A percentile compares a stretch with the other conserved stretches of the same genome.
These are phyloP conservation scores for Phytophthora uliginosa DNA, from an alignment of 352 stramenopile species.

Conservation along the genomic window DNA sequence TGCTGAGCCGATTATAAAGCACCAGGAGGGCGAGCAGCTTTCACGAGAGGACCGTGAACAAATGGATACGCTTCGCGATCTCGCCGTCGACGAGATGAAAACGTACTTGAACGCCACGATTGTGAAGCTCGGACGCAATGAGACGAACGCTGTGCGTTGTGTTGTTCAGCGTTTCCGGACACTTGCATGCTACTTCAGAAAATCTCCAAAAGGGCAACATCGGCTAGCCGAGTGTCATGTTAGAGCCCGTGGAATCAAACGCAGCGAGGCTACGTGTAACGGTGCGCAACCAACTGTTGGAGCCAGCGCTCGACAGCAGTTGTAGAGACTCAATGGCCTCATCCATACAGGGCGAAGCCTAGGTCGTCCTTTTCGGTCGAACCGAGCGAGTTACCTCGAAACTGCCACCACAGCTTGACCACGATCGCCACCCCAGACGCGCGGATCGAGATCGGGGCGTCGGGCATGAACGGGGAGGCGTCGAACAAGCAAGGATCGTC, in stretches of 20 bases:
- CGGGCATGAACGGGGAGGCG: too few relatives aligned
- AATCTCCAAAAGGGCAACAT: slow-evolving; percentile 20
- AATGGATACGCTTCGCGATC: slow-evolving; percentile 10
- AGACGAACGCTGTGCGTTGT: slow-evolving; percentile 5
- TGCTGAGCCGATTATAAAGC: background rate
- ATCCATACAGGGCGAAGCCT: background rate
- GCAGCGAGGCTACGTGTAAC: too few relatives aligned
- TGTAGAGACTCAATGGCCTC: background rate
- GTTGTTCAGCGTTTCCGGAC: slow-evolving; percentile 24
- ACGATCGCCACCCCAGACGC: background rate
- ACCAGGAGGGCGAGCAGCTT: slow-evolving; percentile 19
- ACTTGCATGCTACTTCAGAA: slow-evolving; percentile 23
- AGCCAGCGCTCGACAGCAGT: background rate
- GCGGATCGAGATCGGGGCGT: background rate
- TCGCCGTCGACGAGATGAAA: slow-evolving; percentile 18
- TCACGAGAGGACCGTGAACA: slow-evolving; percentile 2
- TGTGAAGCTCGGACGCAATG: background rate
- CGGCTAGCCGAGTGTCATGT: slow-evolving; percentile 1
- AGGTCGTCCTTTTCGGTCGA: background rate
- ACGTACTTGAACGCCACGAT: slow-evolving; percentile 6
- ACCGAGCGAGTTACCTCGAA: background rate
- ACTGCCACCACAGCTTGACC: slow-evolving; percentile 1
- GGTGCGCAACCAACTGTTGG: background rate
- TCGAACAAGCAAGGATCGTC: too few relatives aligned
- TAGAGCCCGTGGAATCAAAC: background rate